Base-by-base conservation (phyloP, 2,329 filamentous ascomycete genomes). In the Grosmannia penicillata region DNA sequence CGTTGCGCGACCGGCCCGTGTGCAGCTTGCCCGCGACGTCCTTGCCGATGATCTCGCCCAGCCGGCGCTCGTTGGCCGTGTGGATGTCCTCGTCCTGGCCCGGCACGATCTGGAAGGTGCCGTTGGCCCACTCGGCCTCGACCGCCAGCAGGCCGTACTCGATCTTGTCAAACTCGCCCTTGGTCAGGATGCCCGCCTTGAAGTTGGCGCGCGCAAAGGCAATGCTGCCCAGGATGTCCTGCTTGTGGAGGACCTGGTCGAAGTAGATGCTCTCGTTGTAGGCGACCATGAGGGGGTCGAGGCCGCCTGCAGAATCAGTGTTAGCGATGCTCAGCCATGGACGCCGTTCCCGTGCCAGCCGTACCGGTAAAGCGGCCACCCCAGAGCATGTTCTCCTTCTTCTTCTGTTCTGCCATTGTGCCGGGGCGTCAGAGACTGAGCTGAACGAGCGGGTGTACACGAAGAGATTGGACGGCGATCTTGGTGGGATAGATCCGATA, bases 11-110 rank as follows among this genome's bases (percentile, higher is more conserved):
- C 37, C 87, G 78, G 31, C 79, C 79, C 3, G 86, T 94, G 60
- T 94, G 87, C 41, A 94, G 72, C 64, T 94, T 94, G 19, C 87
- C 85, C 1, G 79, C 84, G 41, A 82, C 76, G 21, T 86, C 74
- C 57, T 82, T 87, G 51, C 86, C 84, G 45, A 94, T 87, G 45
- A 94, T 70, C 63, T 94, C 86, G 37, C 82, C 80, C 2, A 84
- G 59, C 3, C 79, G 71, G 39, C 79, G 75, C 59, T 82, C 77
- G 48, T 82, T 81, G 41, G 76, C 76, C 1, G 77, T 81, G 56
- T 81, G 76, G 44, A 81, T 79, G 45, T 62, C 56, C 48, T 78
- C 74, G 49, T 75, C 69, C 23, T 65, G 62, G 36, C 63, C 62
- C 1, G 68, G 61, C 26, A 66, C 56, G 44, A 73, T 69, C 33